Conservation (phyloP, 1,284 basidiomycete genomes). For the Vanrija humicola region DNA sequence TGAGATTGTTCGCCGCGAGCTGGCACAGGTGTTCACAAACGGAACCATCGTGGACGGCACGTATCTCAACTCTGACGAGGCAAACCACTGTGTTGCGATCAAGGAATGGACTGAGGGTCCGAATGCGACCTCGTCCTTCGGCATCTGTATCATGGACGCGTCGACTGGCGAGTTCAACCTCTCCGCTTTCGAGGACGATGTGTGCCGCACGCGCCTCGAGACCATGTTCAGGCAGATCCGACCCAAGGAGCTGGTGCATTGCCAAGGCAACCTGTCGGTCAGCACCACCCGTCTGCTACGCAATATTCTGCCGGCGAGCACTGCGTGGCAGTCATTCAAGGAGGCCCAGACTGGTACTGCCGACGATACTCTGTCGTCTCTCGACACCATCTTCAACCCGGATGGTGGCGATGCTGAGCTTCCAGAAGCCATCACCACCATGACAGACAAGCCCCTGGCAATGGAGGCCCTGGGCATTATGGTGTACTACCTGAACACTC, state of each 20-base stretch:
- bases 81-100: slow-evolving; percentile 90
- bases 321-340: slow-evolving; percentile 77
- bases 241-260: slow-evolving; percentile 85
- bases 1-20: slow-evolving; percentile 79
- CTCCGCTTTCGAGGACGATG: slow-evolving; percentile 85
- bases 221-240: slow-evolving; percentile 88
- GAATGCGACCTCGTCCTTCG: slow-evolving; percentile 57
- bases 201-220: slow-evolving; percentile 86
- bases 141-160: slow-evolving; percentile 91
- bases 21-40: slow-evolving; percentile 93
- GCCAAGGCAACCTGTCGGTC: slow-evolving; percentile 84
- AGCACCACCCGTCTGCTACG: slow-evolving; percentile 76
- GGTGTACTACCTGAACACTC: slow-evolving; percentile 84
- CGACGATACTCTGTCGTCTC: slow-evolving; percentile 65
- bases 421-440: slow-evolving; percentile 67
- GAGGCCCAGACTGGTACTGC: slow-evolving; percentile 57
- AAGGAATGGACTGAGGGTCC: slow-evolving; percentile 49
- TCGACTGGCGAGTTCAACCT: slow-evolving; percentile 94
- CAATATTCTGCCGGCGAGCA: slow-evolving; percentile 67
- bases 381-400: slow-evolving; percentile 62
- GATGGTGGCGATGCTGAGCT: slow-evolving; percentile 55
- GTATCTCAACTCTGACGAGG: slow-evolving; percentile 87
- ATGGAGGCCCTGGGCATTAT: slow-evolving; percentile 82
- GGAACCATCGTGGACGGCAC: slow-evolving; percentile 92
- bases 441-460: slow-evolving; percentile 63